These are phyloP conservation scores for Phytophthora rubi DNA, from an alignment of 352 stramenopile species.

Conservation along the genomic window DNA sequence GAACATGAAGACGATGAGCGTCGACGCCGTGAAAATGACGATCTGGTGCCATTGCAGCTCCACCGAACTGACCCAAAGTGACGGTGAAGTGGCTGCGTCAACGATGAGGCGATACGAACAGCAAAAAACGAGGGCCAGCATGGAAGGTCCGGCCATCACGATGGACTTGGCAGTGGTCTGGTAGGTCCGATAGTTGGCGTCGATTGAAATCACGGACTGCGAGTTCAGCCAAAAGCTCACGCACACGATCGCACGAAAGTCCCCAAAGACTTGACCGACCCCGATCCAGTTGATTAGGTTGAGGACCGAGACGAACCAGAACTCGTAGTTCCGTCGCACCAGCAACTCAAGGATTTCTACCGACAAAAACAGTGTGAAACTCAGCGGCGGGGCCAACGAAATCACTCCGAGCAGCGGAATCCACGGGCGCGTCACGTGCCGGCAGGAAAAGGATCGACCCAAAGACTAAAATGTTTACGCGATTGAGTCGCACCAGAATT, in stretches of 20 bases:
- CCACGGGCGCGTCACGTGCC: slow-evolving; percentile 1
- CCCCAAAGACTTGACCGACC: slow-evolving; percentile 28
- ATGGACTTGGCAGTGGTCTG: slow-evolving; percentile 29
- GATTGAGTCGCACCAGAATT: slow-evolving; percentile 18
- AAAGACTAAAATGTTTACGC: slow-evolving; percentile 20
- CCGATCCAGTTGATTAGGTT: slow-evolving; percentile 39
- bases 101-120: slow-evolving; percentile 30
- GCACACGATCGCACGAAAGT: slow-evolving; percentile 30
- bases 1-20: slow-evolving; percentile 33
- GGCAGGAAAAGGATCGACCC: slow-evolving; percentile 28
- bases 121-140: slow-evolving; percentile 31
- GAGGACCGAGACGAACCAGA: slow-evolving; percentile 41
- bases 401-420: slow-evolving; percentile 13
- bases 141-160: slow-evolving; percentile 31
- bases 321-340: slow-evolving; percentile 31
- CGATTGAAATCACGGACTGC: slow-evolving; percentile 34
- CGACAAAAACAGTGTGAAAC: slow-evolving; percentile 33
- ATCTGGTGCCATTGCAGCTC: slow-evolving; percentile 29
- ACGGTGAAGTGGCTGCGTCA: slow-evolving; percentile 6
- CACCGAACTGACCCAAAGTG: slow-evolving; percentile 10
- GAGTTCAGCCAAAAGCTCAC: slow-evolving; percentile 31
- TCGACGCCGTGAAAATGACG: slow-evolving; percentile 32
- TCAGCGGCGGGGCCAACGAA: slow-evolving; percentile 15
- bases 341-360: slow-evolving; percentile 24
- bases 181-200: slow-evolving; percentile 43